These are phyloP conservation scores for Ensete ventricosum DNA, from an alignment of 176 grass and related monocot genomes.

Conservation along the genomic window DNA sequence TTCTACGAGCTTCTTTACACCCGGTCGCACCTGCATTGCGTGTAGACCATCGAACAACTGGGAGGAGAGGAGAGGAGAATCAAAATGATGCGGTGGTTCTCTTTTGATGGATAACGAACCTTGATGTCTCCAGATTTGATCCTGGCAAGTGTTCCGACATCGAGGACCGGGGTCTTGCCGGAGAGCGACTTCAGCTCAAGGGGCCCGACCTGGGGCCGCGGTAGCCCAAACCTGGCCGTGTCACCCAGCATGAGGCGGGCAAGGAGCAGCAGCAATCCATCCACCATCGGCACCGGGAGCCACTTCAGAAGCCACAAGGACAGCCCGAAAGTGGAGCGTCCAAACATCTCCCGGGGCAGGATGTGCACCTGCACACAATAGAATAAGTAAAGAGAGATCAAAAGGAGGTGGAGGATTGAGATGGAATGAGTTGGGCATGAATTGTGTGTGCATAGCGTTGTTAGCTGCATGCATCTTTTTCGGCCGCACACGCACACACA, in stretches of 20 bases:
- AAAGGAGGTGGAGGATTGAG: not conserved
- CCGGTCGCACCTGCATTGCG: slow-evolving; percentile 41
- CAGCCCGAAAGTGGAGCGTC: slow-evolving; percentile 66
- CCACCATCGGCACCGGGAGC: slow-evolving; percentile 32
- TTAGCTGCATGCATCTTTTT: no score
- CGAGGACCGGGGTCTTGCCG: slow-evolving; percentile 78
- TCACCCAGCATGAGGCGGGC: slow-evolving; percentile 45
- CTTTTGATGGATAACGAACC: slow-evolving; percentile 22
- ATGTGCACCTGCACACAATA: slow-evolving; percentile 54
- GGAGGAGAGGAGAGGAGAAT: no score
- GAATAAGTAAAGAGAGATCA: not conserved
- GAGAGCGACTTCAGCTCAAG: slow-evolving; percentile 54
- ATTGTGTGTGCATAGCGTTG: no score
- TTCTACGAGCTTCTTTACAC: slow-evolving; percentile 28
- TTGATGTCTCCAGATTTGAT: slow-evolving; percentile 69
- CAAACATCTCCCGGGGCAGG: slow-evolving; percentile 64
- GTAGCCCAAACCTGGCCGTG: slow-evolving; percentile 37
- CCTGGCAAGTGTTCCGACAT: slow-evolving; percentile 51
- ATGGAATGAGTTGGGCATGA: no score
- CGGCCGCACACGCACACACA: no score
- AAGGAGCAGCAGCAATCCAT: slow-evolving; percentile 41
- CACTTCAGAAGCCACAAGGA: slow-evolving; percentile 52
- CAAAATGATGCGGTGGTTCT: no score
- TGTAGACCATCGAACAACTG: no score
- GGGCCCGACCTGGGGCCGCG: slow-evolving; percentile 54